Conservation (phyloP, 257 asterid genomes). For the Solanum paucissectum region DNA sequence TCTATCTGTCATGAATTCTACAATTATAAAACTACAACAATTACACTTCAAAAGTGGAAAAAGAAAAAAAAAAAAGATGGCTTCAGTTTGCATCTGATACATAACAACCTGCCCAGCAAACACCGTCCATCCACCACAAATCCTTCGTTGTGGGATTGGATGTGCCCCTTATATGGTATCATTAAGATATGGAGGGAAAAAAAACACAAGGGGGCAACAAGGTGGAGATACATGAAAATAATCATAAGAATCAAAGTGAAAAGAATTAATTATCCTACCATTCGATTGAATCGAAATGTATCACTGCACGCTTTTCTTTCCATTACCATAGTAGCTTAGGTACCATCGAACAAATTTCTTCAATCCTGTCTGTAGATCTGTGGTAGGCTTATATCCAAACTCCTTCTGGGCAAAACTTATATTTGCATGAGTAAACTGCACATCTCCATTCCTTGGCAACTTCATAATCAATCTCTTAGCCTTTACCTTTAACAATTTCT, state of each 20-base stretch:
- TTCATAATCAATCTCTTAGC: conserved; percentile 12
- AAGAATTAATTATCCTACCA: conserved; percentile 4
- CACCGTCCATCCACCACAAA: conserved; percentile 18
- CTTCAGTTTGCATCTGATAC: conserved; percentile 10
- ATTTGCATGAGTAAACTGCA: conserved; percentile 14
- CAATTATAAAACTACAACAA: conserved; percentile 50
- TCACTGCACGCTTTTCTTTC: conserved; percentile 11
- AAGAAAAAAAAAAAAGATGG: conserved; percentile 10
- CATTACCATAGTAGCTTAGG: conserved; percentile 11
- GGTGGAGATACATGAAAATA: background rate
- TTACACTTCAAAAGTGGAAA: conserved; percentile 28
- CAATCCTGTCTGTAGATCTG: conserved; percentile 14
- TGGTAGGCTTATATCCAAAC: conserved; percentile 13
- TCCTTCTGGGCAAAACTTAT: conserved; percentile 8
- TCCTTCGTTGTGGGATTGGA: conserved; percentile 28
- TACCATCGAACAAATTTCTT: conserved; percentile 17
- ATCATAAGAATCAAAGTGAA: conserved; percentile 4
- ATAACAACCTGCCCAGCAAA: conserved; percentile 11
- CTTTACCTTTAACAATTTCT: conserved; percentile 12
- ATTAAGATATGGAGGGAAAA: background rate
- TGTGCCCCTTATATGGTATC: conserved; percentile 18
- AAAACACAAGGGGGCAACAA: background rate
- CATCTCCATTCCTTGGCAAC: conserved; percentile 17
- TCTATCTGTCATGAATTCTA: conserved; percentile 48
- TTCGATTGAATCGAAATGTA: background rate